phyloP scores from a whole-genome alignment of 1,284 basidiomycete species.

The Tilletia caries region DNA sequence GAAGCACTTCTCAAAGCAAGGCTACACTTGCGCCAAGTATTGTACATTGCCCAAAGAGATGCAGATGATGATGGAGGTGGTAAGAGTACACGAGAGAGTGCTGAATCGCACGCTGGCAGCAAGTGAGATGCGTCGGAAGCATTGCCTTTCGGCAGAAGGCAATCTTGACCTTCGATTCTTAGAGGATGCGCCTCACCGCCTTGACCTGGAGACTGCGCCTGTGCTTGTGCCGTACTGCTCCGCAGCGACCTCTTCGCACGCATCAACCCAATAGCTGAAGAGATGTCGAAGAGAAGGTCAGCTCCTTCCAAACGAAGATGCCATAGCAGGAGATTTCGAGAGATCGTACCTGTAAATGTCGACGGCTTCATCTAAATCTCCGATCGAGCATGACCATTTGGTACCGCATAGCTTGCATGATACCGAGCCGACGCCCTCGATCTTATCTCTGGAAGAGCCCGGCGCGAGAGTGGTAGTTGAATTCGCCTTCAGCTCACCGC shows the following conservation, averaged over 20 bases:
- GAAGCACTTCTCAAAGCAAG: too few relatives aligned
- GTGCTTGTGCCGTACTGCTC: constrained; percentile 22
- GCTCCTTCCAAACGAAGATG: too few relatives aligned
- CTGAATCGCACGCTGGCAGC: too few relatives aligned
- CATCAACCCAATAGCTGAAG: constrained; percentile 72
- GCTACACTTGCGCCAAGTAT: too few relatives aligned
- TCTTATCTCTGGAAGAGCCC: constrained; percentile 46
- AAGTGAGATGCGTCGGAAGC: too few relatives aligned
- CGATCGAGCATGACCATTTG: constrained; percentile 43
- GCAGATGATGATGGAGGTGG: too few relatives aligned
- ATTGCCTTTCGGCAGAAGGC: too few relatives aligned
- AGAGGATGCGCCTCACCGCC: neutral
- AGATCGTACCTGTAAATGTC: constrained; percentile 71
- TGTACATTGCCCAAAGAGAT: too few relatives aligned
- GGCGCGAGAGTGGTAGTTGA: neutral
- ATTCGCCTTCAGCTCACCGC: too few relatives aligned
- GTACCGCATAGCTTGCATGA: constrained; percentile 51
- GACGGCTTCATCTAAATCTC: constrained; percentile 78
- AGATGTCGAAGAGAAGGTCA: neutral
- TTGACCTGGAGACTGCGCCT: too few relatives aligned
- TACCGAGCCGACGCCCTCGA: constrained; percentile 41
- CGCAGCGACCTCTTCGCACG: constrained; percentile 73
- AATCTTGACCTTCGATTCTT: too few relatives aligned
- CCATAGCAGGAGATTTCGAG: neutral
- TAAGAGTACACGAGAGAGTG: too few relatives aligned